Percentiles rank a stretch among this genome's conserved stretches.
Evolutionary conservation across 768 basidiomycete species (phyloP).

Genomic region (Hypholoma sublateritium): DNA sequence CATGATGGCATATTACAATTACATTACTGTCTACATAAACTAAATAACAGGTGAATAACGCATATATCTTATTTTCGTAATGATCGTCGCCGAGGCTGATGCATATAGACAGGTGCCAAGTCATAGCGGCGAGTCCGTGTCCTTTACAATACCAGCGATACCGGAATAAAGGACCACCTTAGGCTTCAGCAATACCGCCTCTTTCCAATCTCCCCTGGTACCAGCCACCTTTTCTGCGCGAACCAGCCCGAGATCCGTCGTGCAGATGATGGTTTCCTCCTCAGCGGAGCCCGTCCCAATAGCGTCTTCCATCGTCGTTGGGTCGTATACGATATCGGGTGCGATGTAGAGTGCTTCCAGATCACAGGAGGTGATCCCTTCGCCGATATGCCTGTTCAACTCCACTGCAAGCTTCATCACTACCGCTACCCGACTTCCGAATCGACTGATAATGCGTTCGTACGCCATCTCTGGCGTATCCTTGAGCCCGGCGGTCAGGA

Average conservation of each 20-base stretch:
- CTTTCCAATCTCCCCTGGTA: conserved; percentile 46
- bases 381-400: conserved; percentile 58
- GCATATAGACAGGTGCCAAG: neutral
- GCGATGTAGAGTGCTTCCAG: conserved; percentile 48
- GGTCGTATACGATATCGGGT: conserved; percentile 41
- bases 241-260: conserved; percentile 54
- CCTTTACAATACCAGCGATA: conserved; percentile 29
- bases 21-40: neutral
- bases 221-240: conserved; percentile 39
- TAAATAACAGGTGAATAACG: neutral
- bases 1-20: neutral
- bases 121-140: conserved; percentile 10
- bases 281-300: conserved; percentile 24
- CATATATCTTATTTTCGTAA: neutral
- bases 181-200: conserved; percentile 48
- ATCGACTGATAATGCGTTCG: conserved; percentile 39
- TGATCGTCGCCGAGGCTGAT: neutral
- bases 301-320: conserved; percentile 45
- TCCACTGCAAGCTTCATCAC: conserved; percentile 46
- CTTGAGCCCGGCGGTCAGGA: conserved; percentile 37
- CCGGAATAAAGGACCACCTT: conserved; percentile 52
- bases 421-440: conserved; percentile 39
- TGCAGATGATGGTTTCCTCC: conserved; percentile 46
- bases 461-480: conserved; percentile 31
- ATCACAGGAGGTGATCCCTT: conserved; percentile 58